Evolutionary conservation across 306 rosid genomes (phyloP).

Genomic region (Sicyos edulis): DNA sequence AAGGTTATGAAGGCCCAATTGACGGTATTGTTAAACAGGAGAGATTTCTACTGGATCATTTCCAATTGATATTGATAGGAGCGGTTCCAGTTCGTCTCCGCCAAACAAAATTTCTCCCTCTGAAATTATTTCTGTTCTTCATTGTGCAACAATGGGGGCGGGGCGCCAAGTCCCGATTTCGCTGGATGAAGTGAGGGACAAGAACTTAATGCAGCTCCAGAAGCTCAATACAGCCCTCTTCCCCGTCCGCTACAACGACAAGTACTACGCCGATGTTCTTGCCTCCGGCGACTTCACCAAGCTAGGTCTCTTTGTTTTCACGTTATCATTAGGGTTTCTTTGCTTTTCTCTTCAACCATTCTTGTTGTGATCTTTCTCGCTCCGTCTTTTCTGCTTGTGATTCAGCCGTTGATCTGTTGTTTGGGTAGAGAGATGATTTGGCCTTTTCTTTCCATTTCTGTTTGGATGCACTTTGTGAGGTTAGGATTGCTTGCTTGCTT

Average conservation of each 20-base stretch:
- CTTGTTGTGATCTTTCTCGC: not conserved
- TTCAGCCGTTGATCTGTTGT: not conserved
- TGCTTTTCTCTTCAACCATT: not conserved
- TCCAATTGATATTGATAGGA: not conserved
- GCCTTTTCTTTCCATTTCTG: not conserved
- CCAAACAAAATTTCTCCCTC: conserved; percentile 19
- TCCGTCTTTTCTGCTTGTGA: not conserved
- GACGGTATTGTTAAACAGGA: not conserved
- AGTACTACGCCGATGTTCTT: conserved; percentile 72
- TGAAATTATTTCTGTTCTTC: not conserved
- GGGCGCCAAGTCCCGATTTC: conserved; percentile 73
- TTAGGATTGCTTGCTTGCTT: not conserved
- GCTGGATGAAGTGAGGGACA: conserved; percentile 77
- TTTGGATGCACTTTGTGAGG: not conserved
- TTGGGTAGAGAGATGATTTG: not conserved
- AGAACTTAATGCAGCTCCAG: conserved; percentile 88
- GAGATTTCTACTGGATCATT: not conserved
- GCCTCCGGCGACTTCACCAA: conserved; percentile 72
- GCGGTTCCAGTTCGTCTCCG: conserved; percentile 9
- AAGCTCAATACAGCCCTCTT: conserved; percentile 78
- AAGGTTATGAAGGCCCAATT: too few relatives aligned
- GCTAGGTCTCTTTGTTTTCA: conserved; percentile 47
- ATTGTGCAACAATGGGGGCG: conserved; percentile 41
- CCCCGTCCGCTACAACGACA: conserved; percentile 80
- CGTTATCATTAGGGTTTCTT: not conserved